Evolutionary conservation across 1,284 basidiomycete species (phyloP), one percentile per base, ranked within the genome.

Genomic region (Agroathelia rolfsii): DNA sequence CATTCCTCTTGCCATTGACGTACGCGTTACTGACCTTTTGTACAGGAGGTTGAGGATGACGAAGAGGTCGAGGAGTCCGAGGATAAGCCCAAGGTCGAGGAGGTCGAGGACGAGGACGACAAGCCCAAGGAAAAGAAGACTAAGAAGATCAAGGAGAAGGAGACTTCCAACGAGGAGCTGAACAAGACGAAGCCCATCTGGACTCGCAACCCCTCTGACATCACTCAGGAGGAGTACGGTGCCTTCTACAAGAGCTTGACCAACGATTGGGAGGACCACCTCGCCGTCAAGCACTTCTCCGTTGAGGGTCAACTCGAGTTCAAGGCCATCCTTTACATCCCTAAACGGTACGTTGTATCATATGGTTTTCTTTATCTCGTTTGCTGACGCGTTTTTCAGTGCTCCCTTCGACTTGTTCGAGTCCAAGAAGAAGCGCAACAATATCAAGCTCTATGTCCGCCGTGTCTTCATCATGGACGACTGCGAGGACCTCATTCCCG

Each of bases 401-500:
- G 92, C 92, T 28, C 92, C 94, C 36, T 98, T 98, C 62, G 95
- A 99, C 57, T 82, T 98, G 61, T 99, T 99, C 66, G 95, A 98
- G 74, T 88, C 86, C 48, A 98, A 99, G 86, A 98, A 98, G 87
- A 98, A 98, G 81, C 88, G 94, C 56, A 97, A 97, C 79, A 98
- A 97, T 85, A 97, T 99, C 76, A 98, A 98, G 73, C 90, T 99
- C 60, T 98, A 98, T 62, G 95, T 99, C 51, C 92, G 95, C 69
- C 90, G 95, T 40, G 94, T 98, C 52, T 98, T 99, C 74, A 98
- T 99, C 75, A 96, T 95, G 87, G 94, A 99, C 66, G 94, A 99
- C 68, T 97, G 93, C 61, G 95, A 98, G 69, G 95, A 99, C 55
- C 71, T 98, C 57, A 97, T 98, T 56, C 95, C 95, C 52, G 95